These are phyloP conservation scores for Podaxis sp. DNA, from an alignment of 768 basidiomycete species.

Conservation along the genomic window DNA sequence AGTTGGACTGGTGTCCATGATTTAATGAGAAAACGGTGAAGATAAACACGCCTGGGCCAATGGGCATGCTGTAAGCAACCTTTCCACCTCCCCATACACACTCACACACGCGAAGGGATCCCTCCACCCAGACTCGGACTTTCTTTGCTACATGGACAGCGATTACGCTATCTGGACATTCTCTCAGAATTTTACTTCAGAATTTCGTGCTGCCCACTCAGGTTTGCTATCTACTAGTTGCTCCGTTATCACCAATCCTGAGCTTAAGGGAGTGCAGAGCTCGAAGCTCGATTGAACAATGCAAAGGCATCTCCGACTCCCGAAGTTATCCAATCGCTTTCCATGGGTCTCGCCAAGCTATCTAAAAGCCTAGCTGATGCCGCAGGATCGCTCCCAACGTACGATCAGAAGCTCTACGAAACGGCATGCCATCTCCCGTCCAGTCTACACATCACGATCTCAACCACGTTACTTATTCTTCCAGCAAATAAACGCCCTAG, in stretches of 20 bases:
- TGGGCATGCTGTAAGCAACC: background rate
- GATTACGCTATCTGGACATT: slow-evolving; percentile 41
- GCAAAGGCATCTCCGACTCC: slow-evolving; percentile 34
- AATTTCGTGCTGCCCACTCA: slow-evolving; percentile 50
- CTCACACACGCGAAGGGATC: background rate
- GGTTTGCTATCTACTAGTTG: slow-evolving; percentile 39
- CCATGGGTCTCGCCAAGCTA: slow-evolving; percentile 54
- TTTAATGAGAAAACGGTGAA: no score
- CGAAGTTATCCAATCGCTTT: slow-evolving; percentile 42
- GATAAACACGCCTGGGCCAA: no score
- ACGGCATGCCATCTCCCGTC: slow-evolving; percentile 20
- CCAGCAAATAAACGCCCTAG: slow-evolving; percentile 69
- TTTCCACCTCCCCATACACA: background rate
- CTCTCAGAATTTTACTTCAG: slow-evolving; percentile 47
- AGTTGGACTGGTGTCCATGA: no score
- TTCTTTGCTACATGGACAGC: slow-evolving; percentile 19
- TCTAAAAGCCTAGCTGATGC: slow-evolving; percentile 66
- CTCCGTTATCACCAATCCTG: slow-evolving; percentile 11
- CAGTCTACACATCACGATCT: background rate
- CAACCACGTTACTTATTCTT: background rate
- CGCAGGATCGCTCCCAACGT: slow-evolving; percentile 61
- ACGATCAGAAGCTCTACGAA: slow-evolving; percentile 75
- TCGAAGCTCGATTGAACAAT: slow-evolving; percentile 45
- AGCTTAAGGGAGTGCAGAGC: slow-evolving; percentile 34
- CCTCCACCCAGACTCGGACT: background rate